Evolutionary conservation across 2,329 filamentous ascomycete species (phyloP).

Genomic region (Ceratocystis albifundus): DNA sequence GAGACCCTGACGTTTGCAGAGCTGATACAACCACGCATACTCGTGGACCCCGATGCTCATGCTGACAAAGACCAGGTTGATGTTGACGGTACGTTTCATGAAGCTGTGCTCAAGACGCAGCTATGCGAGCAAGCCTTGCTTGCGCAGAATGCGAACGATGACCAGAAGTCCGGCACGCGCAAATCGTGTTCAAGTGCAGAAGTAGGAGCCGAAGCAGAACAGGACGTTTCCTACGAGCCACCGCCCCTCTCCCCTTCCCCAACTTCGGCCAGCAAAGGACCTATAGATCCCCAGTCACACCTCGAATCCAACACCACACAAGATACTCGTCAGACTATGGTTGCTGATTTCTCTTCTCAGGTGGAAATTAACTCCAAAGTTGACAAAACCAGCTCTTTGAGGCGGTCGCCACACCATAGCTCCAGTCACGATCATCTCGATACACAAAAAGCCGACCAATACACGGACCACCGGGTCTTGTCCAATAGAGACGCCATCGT

Average conservation of each 20-base stretch:
- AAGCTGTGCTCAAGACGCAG: not conserved
- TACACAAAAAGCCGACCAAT: not conserved
- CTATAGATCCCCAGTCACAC: not conserved
- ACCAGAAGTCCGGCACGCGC: not conserved
- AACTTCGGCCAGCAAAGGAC: not conserved
- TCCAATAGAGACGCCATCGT: not conserved
- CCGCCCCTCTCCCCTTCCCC: not conserved
- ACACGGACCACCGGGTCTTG: not conserved
- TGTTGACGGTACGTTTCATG: constrained; percentile 5
- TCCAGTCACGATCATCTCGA: not conserved
- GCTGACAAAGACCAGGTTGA: not conserved
- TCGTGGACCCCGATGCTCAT: not conserved
- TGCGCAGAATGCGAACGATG: not conserved
- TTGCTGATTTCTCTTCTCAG: constrained; percentile 10
- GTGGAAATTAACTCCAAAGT: constrained; percentile 8
- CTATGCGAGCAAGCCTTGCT: not conserved
- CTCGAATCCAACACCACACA: not conserved
- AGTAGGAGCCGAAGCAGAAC: not conserved
- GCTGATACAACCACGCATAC: constrained; percentile 55
- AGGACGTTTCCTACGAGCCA: not conserved
- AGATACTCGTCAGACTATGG: not conserved
- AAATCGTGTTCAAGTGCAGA: not conserved
- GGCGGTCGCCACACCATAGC: not conserved
- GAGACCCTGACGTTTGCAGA: constrained; percentile 50
- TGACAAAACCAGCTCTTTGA: not conserved